These are phyloP conservation scores for Fusarium brevicatenulatum DNA, from an alignment of 2,329 filamentous ascomycete species.

Conservation along the genomic window DNA sequence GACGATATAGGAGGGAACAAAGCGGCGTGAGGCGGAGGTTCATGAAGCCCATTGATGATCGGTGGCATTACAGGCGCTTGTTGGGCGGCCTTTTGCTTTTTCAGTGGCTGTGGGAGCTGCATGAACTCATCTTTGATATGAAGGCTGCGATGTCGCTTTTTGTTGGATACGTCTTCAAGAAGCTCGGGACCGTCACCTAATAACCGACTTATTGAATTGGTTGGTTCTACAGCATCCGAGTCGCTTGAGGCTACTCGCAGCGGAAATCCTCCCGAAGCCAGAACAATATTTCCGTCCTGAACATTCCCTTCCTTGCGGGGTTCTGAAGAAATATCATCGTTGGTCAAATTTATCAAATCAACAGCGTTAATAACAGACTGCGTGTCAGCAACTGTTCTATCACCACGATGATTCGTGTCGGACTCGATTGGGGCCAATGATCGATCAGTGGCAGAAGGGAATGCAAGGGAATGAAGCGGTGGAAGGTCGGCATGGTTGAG, in stretches of 20 bases:
- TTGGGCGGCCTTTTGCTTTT: slow-evolving; percentile 70
- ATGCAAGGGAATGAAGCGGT: slow-evolving; percentile 60
- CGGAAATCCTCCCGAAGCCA: slow-evolving; percentile 47
- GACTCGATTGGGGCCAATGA: slow-evolving; percentile 65
- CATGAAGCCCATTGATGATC: slow-evolving; percentile 72
- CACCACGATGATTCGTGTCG: slow-evolving; percentile 56
- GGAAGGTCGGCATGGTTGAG: slow-evolving; percentile 64
- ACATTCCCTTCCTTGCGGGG: slow-evolving; percentile 36
- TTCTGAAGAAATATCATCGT: slow-evolving; percentile 37
- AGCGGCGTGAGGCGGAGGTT: slow-evolving; percentile 69
- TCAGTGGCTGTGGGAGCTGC: slow-evolving; percentile 71
- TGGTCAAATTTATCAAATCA: slow-evolving; percentile 29
- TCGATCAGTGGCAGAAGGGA: slow-evolving; percentile 56
- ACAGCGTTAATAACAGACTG: slow-evolving; percentile 22
- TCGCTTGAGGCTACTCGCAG: slow-evolving; percentile 56
- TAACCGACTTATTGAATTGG: slow-evolving; percentile 58
- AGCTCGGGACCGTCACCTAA: slow-evolving; percentile 57
- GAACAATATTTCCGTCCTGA: slow-evolving; percentile 41
- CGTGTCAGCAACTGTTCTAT: slow-evolving; percentile 44
- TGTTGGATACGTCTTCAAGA: slow-evolving; percentile 59
- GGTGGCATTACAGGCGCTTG: slow-evolving; percentile 66
- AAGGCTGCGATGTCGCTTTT: slow-evolving; percentile 63
- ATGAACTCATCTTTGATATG: slow-evolving; percentile 69
- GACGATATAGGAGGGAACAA: slow-evolving; percentile 73
- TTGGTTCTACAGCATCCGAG: slow-evolving; percentile 51